Conservation (phyloP, 805 yeast species). For the Candida nitratophila region DNA sequence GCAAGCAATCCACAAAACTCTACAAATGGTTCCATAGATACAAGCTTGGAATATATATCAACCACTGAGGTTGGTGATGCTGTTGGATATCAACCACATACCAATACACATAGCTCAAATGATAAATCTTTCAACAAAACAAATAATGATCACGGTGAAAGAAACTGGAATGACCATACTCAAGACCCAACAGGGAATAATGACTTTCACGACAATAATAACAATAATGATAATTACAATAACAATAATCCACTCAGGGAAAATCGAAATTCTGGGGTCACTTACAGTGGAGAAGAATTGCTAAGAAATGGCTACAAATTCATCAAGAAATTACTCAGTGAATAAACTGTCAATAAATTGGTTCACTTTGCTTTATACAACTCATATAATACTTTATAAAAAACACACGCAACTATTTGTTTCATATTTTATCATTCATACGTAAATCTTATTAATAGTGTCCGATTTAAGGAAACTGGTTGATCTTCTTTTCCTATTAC, state of each 20-base stretch:
- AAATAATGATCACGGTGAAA: neutral
- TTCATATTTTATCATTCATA: neutral
- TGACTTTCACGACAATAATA: neutral
- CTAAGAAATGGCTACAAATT: conserved; percentile 27
- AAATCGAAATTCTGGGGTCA: neutral
- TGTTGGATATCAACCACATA: conserved; percentile 8
- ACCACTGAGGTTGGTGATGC: conserved; percentile 20
- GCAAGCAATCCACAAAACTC: neutral
- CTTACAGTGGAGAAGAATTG: conserved; percentile 23
- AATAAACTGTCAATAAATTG: conserved; percentile 1
- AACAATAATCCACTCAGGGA: neutral
- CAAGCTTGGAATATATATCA: conserved; percentile 21
- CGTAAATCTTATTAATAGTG: no score
- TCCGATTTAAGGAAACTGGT: no score
- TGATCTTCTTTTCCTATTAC: no score
- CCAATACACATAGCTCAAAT: neutral
- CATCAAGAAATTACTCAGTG: conserved; percentile 35
- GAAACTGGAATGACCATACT: neutral
- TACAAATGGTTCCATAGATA: conserved; percentile 2
- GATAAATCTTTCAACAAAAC: neutral
- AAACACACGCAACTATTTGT: neutral
- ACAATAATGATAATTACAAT: neutral
- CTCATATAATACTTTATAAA: neutral
- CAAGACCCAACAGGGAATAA: neutral
- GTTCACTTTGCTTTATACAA: neutral